Conservation (phyloP, 108 stramenopile species). For the Conticribra guillardii region DNA sequence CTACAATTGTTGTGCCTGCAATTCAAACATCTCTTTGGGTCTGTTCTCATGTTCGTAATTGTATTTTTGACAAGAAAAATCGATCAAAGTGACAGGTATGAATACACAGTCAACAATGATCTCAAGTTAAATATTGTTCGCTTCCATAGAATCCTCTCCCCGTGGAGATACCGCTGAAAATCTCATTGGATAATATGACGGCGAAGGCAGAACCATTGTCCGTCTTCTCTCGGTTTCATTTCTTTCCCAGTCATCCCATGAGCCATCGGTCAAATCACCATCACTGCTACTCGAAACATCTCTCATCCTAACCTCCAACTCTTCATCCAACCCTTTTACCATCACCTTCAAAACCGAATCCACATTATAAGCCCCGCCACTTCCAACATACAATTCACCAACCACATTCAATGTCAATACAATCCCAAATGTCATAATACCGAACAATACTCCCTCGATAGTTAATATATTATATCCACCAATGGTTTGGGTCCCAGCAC, state of each 20-base stretch:
- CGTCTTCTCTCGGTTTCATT: constrained; percentile 13
- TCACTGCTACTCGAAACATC: constrained; percentile 25
- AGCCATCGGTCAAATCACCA: background rate
- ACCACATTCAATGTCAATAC: constrained; percentile 78
- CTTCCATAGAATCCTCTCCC: constrained; percentile 15
- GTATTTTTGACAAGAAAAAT: too few relatives aligned
- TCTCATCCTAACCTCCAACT: constrained; percentile 71
- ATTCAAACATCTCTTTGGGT: too few relatives aligned
- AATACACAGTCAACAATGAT: too few relatives aligned
- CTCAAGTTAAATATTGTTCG: background rate
- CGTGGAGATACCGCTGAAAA: background rate
- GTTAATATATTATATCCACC: constrained; percentile 85
- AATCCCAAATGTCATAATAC: constrained; percentile 84
- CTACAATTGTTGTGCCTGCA: too few relatives aligned
- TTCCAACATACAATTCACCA: constrained; percentile 75
- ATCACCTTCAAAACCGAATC: constrained; percentile 78
- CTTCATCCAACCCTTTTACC: constrained; percentile 84
- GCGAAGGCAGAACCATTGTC: constrained; percentile 15
- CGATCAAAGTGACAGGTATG: too few relatives aligned
- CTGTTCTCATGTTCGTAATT: too few relatives aligned
- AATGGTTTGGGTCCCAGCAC: constrained; percentile 84
- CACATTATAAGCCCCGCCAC: constrained; percentile 90
- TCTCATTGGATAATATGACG: constrained; percentile 25
- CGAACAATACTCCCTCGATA: constrained; percentile 81
- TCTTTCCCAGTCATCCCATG: background rate